These are phyloP conservation scores for Nemania abortiva DNA, from an alignment of 2,329 filamentous ascomycete species.

Conservation along the genomic window DNA sequence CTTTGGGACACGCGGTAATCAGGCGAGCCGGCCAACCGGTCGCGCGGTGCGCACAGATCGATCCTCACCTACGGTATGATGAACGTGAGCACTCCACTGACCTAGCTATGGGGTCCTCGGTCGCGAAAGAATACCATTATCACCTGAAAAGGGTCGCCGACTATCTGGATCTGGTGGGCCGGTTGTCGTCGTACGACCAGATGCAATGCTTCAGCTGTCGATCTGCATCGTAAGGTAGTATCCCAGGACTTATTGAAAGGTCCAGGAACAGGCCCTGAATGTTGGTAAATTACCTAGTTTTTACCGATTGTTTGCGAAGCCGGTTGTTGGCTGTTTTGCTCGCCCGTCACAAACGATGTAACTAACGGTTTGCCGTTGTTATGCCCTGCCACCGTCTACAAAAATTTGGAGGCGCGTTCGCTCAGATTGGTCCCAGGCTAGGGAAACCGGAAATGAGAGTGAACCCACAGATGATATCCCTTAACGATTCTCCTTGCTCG, in stretches of 20 bases:
- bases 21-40: conserved; percentile 19
- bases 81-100: background rate
- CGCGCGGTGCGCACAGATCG: conserved; percentile 17
- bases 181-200: conserved; percentile 6
- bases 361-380: conserved; percentile 14
- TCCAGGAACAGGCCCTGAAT: background rate
- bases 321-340: background rate
- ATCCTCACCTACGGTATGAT: conserved; percentile 4
- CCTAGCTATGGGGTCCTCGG: conserved; percentile 1
- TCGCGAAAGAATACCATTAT: background rate
- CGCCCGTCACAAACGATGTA: conserved; percentile 5
- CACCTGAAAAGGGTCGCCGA: conserved; percentile 1
- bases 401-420: background rate
- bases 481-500: background rate
- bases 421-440: background rate
- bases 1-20: conserved; percentile 13
- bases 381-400: conserved; percentile 8
- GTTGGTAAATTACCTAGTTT: background rate
- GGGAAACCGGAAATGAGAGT: background rate
- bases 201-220: conserved; percentile 7
- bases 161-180: conserved; percentile 5
- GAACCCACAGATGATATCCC: background rate
- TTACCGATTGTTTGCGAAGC: background rate
- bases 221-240: conserved; percentile 4
- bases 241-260: background rate